Evolutionary conservation across 129 eudicot genomes (phyloP).

Genomic region (Daucus carota): DNA sequence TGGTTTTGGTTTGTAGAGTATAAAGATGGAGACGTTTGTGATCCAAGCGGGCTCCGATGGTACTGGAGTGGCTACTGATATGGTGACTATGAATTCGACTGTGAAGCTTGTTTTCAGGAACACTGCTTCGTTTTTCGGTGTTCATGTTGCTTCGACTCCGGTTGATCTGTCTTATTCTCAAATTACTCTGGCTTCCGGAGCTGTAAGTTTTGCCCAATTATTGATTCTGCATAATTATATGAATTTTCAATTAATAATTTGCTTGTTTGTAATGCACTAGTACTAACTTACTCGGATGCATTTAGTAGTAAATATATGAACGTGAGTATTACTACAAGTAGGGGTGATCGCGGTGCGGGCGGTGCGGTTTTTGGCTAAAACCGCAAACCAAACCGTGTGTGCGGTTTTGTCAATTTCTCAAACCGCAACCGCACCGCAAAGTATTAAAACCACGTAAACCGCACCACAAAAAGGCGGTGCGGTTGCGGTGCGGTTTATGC

Average conservation of each 20-base stretch:
- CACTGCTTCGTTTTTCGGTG: constrained; percentile 80
- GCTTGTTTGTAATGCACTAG: background rate
- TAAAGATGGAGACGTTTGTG: constrained; percentile 55
- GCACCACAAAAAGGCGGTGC: no score
- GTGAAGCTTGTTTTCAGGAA: constrained; percentile 58
- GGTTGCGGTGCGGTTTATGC: no score
- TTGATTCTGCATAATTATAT: background rate
- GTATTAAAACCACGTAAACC: no score
- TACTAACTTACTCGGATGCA: no score
- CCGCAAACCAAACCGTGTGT: no score
- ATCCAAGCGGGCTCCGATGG: constrained; percentile 85
- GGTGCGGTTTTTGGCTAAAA: no score
- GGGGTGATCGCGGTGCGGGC: no score
- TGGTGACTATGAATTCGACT: constrained; percentile 73
- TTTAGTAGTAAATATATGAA: background rate
- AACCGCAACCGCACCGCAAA: no score
- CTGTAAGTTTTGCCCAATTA: constrained; percentile 32
- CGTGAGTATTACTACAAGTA: no score
- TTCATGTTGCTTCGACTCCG: constrained; percentile 74
- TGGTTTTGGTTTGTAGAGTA: constrained; percentile 42
- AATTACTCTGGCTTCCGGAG: constrained; percentile 62
- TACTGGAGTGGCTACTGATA: constrained; percentile 88
- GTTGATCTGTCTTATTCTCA: constrained; percentile 57
- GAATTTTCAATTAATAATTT: no score
- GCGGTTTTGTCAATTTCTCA: no score